Percentiles rank a stretch among this genome's conserved stretches.
Conservation (phyloP, 2,329 filamentous ascomycete genomes). For the Xylaria hypoxylon region DNA sequence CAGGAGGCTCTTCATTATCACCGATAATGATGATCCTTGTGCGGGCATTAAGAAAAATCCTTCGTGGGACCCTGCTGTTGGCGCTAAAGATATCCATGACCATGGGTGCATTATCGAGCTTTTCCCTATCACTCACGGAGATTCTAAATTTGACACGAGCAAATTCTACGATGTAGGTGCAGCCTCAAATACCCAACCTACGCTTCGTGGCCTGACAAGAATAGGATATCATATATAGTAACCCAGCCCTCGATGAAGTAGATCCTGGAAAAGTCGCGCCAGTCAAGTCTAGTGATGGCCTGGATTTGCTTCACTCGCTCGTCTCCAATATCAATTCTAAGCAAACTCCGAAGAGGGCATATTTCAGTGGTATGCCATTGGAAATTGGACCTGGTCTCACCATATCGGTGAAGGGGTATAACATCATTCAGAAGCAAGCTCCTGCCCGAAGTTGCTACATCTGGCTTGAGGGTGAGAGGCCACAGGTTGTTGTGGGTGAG, state of each 20-base stretch:
- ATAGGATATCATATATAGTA: constrained; percentile 90
- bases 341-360: constrained; percentile 83
- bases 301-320: constrained; percentile 82
- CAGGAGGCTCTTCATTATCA: constrained; percentile 92
- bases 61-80: constrained; percentile 81
- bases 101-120: constrained; percentile 91
- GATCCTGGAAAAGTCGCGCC: constrained; percentile 68
- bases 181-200: background rate
- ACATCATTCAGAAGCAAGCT: constrained; percentile 85
- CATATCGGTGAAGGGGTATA: constrained; percentile 94
- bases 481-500: constrained; percentile 80
- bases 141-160: constrained; percentile 79
- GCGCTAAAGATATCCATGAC: constrained; percentile 95
- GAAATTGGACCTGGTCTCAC: constrained; percentile 86
- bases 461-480: constrained; percentile 85
- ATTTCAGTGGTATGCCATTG: constrained; percentile 88
- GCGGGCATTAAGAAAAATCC: constrained; percentile 78
- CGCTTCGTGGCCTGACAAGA: constrained; percentile 41
- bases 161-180: constrained; percentile 88
- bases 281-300: constrained; percentile 77
- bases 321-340: constrained; percentile 92
- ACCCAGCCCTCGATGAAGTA: constrained; percentile 77
- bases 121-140: constrained; percentile 83
- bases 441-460: constrained; percentile 87
- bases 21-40: constrained; percentile 91